These are phyloP conservation scores for Blepharisma japonicum DNA, from an alignment of 73 alveolate species.

Conservation along the genomic window DNA sequence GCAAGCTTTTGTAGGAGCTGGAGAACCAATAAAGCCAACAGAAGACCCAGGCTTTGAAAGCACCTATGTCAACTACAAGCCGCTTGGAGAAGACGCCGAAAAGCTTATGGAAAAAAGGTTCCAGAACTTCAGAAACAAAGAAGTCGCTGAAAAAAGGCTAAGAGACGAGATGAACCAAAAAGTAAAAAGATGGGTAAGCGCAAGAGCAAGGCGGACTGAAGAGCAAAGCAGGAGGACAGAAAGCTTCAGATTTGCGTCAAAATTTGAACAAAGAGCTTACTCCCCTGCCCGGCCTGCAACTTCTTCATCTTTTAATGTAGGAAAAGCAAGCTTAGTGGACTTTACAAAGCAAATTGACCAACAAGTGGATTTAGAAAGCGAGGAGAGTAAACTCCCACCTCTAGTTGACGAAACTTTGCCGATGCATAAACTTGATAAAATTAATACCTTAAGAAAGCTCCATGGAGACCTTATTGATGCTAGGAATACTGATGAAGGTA, in stretches of 20 bases:
- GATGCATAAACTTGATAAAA: background rate
- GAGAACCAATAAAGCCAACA: background rate
- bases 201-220: slow-evolving; percentile 10
- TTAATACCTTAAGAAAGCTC: background rate
- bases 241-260: slow-evolving; percentile 7
- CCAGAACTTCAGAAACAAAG: background rate
- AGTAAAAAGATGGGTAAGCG: background rate
- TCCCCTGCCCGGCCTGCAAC: slow-evolving; percentile 14
- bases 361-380: background rate
- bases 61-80: slow-evolving; percentile 24
- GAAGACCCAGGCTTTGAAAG: background rate
- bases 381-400: background rate
- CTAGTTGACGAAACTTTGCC: background rate
- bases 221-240: slow-evolving; percentile 16
- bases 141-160: slow-evolving; percentile 21
- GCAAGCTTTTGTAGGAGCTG: slow-evolving; percentile 23
- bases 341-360: background rate
- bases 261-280: slow-evolving; percentile 30
- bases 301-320: background rate
- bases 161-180: slow-evolving; percentile 27
- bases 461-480: slow-evolving; percentile 18
- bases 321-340: background rate
- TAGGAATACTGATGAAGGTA: background rate
- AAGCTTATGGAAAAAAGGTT: background rate
- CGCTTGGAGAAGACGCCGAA: slow-evolving; percentile 25